Evolutionary conservation across 139 green algal genomes (phyloP).

Genomic region (Tetraselmis chui): DNA sequence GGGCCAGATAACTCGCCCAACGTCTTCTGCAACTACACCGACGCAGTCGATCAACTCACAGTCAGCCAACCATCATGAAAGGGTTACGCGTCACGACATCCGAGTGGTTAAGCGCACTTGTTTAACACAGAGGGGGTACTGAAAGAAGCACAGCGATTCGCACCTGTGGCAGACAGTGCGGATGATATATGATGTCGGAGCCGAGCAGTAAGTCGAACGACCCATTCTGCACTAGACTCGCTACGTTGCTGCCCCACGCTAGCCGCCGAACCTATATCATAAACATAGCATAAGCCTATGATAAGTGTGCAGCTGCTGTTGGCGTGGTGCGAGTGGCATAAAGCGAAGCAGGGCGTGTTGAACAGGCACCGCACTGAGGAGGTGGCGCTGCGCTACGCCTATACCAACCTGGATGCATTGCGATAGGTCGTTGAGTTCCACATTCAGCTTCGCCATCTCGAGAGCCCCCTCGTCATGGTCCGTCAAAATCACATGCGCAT

Average conservation of each 20-base stretch:
- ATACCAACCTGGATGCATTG: neutral
- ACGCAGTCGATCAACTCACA: too few species aligned
- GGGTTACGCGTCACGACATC: too few species aligned
- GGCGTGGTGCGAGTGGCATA: too few species aligned
- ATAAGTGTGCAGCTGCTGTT: too few species aligned
- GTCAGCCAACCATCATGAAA: too few species aligned
- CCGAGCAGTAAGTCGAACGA: neutral
- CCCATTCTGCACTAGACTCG: neutral
- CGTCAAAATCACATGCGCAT: neutral
- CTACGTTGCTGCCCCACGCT: neutral
- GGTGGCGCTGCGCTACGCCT: too few species aligned
- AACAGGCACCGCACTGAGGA: too few species aligned
- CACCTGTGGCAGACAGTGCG: neutral
- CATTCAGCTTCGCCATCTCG: neutral
- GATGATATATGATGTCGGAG: neutral
- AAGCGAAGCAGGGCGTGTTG: too few species aligned
- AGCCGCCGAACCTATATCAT: neutral
- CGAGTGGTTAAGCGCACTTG: too few species aligned
- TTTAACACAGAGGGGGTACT: too few species aligned
- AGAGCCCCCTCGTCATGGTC: neutral
- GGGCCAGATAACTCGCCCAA: neutral
- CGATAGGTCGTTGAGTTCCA: neutral
- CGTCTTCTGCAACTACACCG: neutral
- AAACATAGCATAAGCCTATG: neutral
- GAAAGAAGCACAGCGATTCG: too few species aligned